A percentile compares a stretch with the other conserved stretches of the same genome.
phyloP scores from a whole-genome alignment of 495 filamentous ascomycete species.

The Xanthoparmelia taractica region DNA sequence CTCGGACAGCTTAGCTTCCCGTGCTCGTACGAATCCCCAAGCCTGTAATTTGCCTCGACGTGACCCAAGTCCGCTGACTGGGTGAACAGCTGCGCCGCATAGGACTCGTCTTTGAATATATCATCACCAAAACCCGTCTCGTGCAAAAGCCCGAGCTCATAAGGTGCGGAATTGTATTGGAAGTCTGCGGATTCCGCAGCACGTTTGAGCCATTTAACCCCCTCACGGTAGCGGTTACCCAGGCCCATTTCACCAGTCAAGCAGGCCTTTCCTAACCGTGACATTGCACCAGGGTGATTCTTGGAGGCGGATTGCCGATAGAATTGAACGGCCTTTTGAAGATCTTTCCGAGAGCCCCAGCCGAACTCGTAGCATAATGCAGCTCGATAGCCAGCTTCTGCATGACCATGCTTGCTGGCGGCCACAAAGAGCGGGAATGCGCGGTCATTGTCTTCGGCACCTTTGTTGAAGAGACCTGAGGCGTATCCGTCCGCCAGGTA shows the following conservation, averaged over 20 bases:
- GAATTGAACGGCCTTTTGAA: slow-evolving; percentile 85
- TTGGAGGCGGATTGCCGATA: slow-evolving; percentile 85
- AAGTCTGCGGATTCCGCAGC: slow-evolving; percentile 79
- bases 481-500: slow-evolving; percentile 91
- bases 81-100: slow-evolving; percentile 90
- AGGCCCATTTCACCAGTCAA: slow-evolving; percentile 79
- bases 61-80: slow-evolving; percentile 90
- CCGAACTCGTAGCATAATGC: slow-evolving; percentile 97
- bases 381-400: slow-evolving; percentile 89
- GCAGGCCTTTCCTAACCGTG: slow-evolving; percentile 84
- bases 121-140: slow-evolving; percentile 86
- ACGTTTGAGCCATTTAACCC: slow-evolving; percentile 92
- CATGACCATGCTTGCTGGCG: slow-evolving; percentile 94
- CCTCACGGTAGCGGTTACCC: slow-evolving; percentile 79
- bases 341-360: slow-evolving; percentile 87
- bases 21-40: slow-evolving; percentile 97
- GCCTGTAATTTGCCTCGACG: slow-evolving; percentile 68
- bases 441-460: slow-evolving; percentile 78
- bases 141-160: slow-evolving; percentile 81
- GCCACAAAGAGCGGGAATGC: slow-evolving; percentile 88
- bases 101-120: slow-evolving; percentile 79
- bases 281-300: slow-evolving; percentile 90
- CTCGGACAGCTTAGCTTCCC: slow-evolving; percentile 78
- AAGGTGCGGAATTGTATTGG: slow-evolving; percentile 90
- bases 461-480: slow-evolving; percentile 90